Conservation (phyloP, 257 asterid species). For the Salvia miltiorrhiza region DNA sequence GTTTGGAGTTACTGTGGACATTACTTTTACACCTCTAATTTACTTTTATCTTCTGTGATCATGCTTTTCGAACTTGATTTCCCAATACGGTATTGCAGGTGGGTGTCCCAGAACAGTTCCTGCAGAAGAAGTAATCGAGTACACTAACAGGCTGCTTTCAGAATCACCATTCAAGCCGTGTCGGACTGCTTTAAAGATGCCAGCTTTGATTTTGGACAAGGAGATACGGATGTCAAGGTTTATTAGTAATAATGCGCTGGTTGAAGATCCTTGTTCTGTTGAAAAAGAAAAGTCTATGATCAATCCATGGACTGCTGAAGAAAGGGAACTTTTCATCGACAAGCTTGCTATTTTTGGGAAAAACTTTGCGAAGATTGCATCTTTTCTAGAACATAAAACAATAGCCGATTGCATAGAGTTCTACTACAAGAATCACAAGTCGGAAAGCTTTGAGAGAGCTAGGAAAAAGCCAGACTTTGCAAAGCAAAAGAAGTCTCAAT, state of each 20-base stretch:
- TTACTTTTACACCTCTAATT: background rate
- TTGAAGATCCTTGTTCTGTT: slow-evolving; percentile 78
- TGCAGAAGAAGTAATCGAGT: slow-evolving; percentile 50
- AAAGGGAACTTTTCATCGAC: slow-evolving; percentile 72
- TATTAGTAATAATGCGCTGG: slow-evolving; percentile 69
- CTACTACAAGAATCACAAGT: slow-evolving; percentile 93
- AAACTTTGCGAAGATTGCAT: slow-evolving; percentile 71
- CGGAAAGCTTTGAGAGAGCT: slow-evolving; percentile 66
- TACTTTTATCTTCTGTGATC: background rate
- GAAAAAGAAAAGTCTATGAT: slow-evolving; percentile 73
- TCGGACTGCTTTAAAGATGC: slow-evolving; percentile 71
- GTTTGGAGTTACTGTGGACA: background rate
- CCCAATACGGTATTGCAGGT: slow-evolving; percentile 46
- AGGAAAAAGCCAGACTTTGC: slow-evolving; percentile 52
- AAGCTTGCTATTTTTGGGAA: slow-evolving; percentile 74
- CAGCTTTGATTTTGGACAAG: slow-evolving; percentile 73
- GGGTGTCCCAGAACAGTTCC: slow-evolving; percentile 51
- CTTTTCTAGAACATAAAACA: slow-evolving; percentile 71
- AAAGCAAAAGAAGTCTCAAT: slow-evolving; percentile 54
- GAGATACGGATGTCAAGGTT: slow-evolving; percentile 55
- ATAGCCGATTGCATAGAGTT: slow-evolving; percentile 93
- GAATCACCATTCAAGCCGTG: slow-evolving; percentile 56
- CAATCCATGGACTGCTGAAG: slow-evolving; percentile 78
- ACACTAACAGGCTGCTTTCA: slow-evolving; percentile 50
- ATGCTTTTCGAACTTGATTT: slow-evolving; percentile 4